Base-by-base conservation (phyloP, 2,329 filamentous ascomycete genomes). In the Zelopaecilomyces penicillatus region DNA sequence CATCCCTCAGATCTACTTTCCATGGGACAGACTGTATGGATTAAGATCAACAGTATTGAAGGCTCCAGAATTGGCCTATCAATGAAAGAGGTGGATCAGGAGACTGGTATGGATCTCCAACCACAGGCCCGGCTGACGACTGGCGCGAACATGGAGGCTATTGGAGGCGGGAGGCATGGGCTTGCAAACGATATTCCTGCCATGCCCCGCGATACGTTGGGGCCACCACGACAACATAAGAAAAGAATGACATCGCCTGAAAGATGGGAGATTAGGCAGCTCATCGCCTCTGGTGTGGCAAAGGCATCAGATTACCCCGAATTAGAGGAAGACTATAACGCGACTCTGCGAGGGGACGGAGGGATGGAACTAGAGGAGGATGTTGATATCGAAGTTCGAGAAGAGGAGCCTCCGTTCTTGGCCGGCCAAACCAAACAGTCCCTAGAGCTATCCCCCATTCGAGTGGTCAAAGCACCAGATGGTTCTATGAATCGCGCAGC, bases 161-260 rank as follows among this genome's bases (percentile, higher is more conserved):
- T 97, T 5, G 85, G 90, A 45, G 67, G 73, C 26, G 68, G 66
- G 7, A 73, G 75, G 42, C 76, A 82, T 47, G 74, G 78, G 11
- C 80, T 78, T 45, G 72, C 69, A 6, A 73, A 70, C 41, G 60
- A 76, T 27, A 19, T 52, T 4, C 42, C 54, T 36, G 49, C 55
- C 7, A 56, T 64, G 60, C 56, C 61, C 41, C 52, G 60, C 57
- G 50, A 69, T 68, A 74, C 42, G 39, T 54, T 68, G 8, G 66
- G 66, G 0, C 55, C 59, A 1, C 65, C 71, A 6, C 74, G 74
- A 52, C 76, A 74, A 38, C 83, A 83, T 44, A 88, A 87, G 62
- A 98, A 98, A 70, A 78, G 93, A 42, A 83, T 97, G 83, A 97
- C 91, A 0, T 96, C 91, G 10, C 93, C 93, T 1, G 93, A 98